Base-by-base conservation (phyloP, 176 grass and related monocot genomes). In the Avena insularis region DNA sequence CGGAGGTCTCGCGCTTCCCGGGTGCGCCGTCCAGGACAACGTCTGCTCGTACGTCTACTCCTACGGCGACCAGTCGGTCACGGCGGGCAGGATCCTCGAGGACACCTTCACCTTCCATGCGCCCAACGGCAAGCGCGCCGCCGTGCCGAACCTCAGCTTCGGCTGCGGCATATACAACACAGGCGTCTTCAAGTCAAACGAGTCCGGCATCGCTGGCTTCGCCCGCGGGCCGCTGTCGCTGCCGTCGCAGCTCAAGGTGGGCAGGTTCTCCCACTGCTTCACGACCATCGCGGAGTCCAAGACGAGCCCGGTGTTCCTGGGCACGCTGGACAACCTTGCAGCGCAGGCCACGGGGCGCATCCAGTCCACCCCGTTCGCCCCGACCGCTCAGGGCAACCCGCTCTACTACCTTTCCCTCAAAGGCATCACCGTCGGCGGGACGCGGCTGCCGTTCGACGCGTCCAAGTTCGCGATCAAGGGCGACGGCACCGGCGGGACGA, bases 261-360 rank as follows among this genome's bases (percentile, higher is more conserved):
- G 47, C 43, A 89, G 79, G 60, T 92, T 95, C 76, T 95, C 90
- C 0, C 63, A 95, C 68, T 92, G 93, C 89, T 88, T 95, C 83
- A 95, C 90, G 36, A 64, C 90, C 6, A 64, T 90, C 3, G n/a
- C 71, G 12, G 67, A 65, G 21, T 70, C 72, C 4, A 89, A 87
- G 63, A 85, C 20, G 29, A 95, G 93, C 83, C 70, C 90, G 3
- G 82, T 92, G 31, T 83, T 95, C 17, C 61, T 95, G 11, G 90
- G 90, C 53, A 61, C 86, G 12, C 40, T 46, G 15, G 53, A 55
- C 53, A 55, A 16, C 53, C 53, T 55, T 4, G 4, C 16, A 17
- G 53, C 15, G 53, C 53, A 55, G 15, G 53, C 53, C 53, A 55
- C 53, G 53, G 53, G 53, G 53, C 53, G 4, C 53, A 1, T 55